Base-by-base conservation (phyloP, 805 yeast genomes). In the Candida insectalens region DNA sequence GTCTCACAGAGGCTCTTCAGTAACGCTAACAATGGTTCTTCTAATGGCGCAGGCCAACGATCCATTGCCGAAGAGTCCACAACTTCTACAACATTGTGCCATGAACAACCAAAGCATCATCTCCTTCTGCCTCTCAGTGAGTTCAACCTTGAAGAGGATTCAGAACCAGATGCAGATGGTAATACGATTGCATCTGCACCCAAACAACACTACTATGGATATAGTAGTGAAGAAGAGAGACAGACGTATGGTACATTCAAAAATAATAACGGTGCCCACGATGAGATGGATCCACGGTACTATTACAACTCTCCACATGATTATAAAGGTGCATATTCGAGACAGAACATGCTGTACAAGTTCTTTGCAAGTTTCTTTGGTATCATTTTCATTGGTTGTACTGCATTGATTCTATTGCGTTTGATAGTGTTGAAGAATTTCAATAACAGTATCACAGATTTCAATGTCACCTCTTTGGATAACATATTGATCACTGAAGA, bases 401-500 rank as follows among this genome's bases (percentile, higher is more conserved):
- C 26, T 14, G 5, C 19, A 5, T 6, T 32, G 14, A 29, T 31
- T 2, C 4, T 45, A 1, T 20, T 45, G 7, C 42, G 51, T 27
- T 6, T 57, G 3, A 20, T 56, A 10, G 36, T 51, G 2, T 27
- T 56, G 25, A 50, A 47, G 28, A 47, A 50, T 29, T 48, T 47
- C 25, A 49, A 53, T 27, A 52, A 51, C 36, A 45, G 45, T 20
- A 29, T 59, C 7, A 27, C 31, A 0, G 36, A 40, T 12, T 55
- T 59, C 36, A 39, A 42, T 9, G 43, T 58, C 6, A 32, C 29
- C 2, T 38, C 39, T 5, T 29, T 58, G 4, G 51, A 53, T 8
- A 54, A 51, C 29, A 41, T 57, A 5, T 44, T 59, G 23, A 44
- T 57, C 7, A 53, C 55, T 27, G 54, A 53, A 19, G 56, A 52